Evolutionary conservation across 2,329 filamentous ascomycete species (phyloP).

Genomic region (Fusarium humuli): DNA sequence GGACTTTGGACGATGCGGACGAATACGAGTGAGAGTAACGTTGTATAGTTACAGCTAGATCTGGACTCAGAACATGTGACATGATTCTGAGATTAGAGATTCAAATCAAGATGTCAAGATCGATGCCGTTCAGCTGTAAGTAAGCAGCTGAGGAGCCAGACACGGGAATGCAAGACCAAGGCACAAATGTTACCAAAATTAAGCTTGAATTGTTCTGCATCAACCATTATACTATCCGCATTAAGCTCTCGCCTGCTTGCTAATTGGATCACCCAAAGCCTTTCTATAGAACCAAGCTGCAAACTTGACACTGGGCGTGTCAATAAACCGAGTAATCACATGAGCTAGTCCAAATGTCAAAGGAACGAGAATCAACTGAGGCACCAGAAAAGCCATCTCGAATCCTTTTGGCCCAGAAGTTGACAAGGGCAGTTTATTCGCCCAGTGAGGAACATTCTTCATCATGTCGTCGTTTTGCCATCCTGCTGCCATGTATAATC

Average conservation of each 20-base stretch:
- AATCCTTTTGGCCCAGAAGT: conserved; percentile 69
- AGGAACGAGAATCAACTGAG: conserved; percentile 70
- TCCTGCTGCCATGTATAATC: conserved; percentile 71
- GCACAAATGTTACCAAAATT: conserved; percentile 14
- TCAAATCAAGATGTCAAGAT: not conserved
- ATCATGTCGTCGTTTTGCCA: conserved; percentile 62
- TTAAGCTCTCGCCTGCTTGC: conserved; percentile 34
- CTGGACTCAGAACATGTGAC: conserved; percentile 1
- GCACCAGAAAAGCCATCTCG: conserved; percentile 68
- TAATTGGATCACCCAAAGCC: conserved; percentile 48
- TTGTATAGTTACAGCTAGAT: not conserved
- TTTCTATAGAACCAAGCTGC: conserved; percentile 67
- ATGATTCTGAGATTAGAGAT: conserved; percentile 3
- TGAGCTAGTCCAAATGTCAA: conserved; percentile 70
- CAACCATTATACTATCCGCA: not conserved
- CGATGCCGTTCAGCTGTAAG: not conserved
- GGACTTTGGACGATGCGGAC: not conserved
- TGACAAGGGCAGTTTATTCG: conserved; percentile 66
- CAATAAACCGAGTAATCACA: conserved; percentile 65
- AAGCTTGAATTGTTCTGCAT: conserved; percentile 30
- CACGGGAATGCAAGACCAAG: conserved; percentile 5
- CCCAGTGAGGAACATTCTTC: conserved; percentile 66
- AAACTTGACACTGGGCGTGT: conserved; percentile 70
- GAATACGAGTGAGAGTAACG: conserved; percentile 11
- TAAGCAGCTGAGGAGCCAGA: not conserved